Conservation (phyloP, 768 basidiomycete species). For the Rhodosporidiobolus sp. region DNA sequence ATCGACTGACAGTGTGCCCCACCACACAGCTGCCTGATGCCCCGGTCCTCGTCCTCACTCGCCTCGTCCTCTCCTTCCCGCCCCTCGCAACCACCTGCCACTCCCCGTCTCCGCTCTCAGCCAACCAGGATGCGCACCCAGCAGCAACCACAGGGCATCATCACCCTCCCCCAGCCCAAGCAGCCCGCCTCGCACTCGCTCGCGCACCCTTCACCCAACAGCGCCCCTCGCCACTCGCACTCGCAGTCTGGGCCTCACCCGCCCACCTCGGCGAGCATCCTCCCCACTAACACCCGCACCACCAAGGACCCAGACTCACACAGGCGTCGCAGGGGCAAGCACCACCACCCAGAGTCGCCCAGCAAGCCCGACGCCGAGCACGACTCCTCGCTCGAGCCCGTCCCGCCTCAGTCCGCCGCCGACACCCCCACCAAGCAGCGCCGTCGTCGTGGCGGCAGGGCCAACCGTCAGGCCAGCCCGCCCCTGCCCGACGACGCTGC, state of each 20-base stretch:
- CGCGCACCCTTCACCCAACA: neutral
- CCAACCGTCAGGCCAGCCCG: constrained; percentile 23
- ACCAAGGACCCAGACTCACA: neutral
- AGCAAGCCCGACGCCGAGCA: neutral
- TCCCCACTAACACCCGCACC: too few relatives aligned
- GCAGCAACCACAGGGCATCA: constrained; percentile 13
- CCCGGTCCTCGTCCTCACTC: neutral
- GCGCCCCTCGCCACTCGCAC: neutral
- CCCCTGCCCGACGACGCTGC: constrained; percentile 9
- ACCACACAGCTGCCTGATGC: neutral
- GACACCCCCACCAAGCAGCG: constrained; percentile 13
- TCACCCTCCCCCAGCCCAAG: constrained; percentile 13
- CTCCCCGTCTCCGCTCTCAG: neutral
- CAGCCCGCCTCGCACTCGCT: neutral
- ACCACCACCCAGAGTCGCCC: constrained; percentile 2
- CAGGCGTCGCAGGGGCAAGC: constrained; percentile 14
- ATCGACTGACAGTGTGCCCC: neutral
- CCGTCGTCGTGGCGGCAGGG: constrained; percentile 9
- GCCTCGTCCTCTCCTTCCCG: neutral
- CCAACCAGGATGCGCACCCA: neutral
- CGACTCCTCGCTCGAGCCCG: neutral
- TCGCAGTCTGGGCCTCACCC: too few relatives aligned
- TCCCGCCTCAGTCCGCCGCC: neutral
- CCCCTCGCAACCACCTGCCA: neutral
- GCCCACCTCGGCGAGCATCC: too few relatives aligned